Evolutionary conservation across 257 asterid species (phyloP).

Genomic region (Leptodermis oblonga): DNA sequence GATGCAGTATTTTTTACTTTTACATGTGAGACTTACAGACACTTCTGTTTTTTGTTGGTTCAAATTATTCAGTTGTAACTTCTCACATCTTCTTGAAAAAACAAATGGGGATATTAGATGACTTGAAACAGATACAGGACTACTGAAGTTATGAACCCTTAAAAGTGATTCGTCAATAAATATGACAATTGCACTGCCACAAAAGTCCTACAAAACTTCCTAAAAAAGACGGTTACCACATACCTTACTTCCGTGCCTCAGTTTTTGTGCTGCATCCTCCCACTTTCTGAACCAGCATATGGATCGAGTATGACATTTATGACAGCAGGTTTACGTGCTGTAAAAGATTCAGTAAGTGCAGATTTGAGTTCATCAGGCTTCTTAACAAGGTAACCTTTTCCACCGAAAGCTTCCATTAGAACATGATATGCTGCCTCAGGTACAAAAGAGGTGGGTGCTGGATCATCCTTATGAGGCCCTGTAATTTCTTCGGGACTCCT

Average conservation of each 20-base stretch:
- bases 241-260: not conserved
- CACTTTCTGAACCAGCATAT: not conserved
- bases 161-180: no score
- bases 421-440: not conserved
- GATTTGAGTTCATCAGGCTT: slow-evolving; percentile 1
- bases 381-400: not conserved
- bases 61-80: no score
- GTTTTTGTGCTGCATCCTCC: slow-evolving; percentile 8
- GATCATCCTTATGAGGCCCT: slow-evolving; percentile 5
- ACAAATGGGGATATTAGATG: no score
- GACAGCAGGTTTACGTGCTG: slow-evolving; percentile 1
- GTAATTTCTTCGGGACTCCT: slow-evolving; percentile 2
- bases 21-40: no score
- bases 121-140: no score
- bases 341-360: slow-evolving; percentile 2
- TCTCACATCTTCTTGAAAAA: no score
- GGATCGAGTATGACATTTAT: slow-evolving; percentile 3
- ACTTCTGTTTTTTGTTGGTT: no score
- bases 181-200: no score
- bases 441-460: not conserved
- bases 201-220: not conserved
- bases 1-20: no score
- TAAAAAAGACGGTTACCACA: not conserved
- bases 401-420: not conserved
- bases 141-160: no score